Base-by-base conservation (phyloP, 768 basidiomycete genomes). In the Tricholoma terreum region DNA sequence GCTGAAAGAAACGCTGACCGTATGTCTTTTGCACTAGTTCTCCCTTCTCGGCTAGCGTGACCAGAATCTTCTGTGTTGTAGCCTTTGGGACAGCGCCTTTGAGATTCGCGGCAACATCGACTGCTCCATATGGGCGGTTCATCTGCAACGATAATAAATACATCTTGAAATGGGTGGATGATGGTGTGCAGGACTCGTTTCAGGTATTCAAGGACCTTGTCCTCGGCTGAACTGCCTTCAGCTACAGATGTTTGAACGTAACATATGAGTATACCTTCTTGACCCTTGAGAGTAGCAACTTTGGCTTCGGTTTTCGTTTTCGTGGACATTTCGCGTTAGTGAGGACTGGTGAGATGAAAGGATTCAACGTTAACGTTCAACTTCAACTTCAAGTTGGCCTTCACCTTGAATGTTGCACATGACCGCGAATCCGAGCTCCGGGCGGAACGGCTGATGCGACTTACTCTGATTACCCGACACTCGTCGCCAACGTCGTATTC, bases 51-150 rank as follows among this genome's bases (percentile, higher is more conserved):
- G 94, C 87, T 15, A 96, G 80, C 1, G 84, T 74, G 2, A 82
- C 73, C 12, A 96, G 78, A 46, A 95, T 89, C 74, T 96, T 97
- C 67, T 93, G 92, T 0, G 87, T 86, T 2, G 86, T 78, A 1
- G 91, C 74, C 68, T 97, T 97, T 6, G 91, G 85, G 4, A 96
- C 86, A 9, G 87, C 87, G 51, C 91, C 91, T 71, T 95, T 95
- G 30, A 97, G 75, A 72, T 97, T 97, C 9, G 93, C 91, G 14
- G 90, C 82, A 5, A 96, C 86, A 68, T 97, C 94, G 34, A 94
- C 93, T 58, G 92, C 92, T 7, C 93, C 93, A 65, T 87, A 95
- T 6, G 93, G 93, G n/a, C 93, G 82, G 71, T 96, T 96, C 84
- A 93, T 91, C 91, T 94, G 65, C 34, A 45, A 35, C 45, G 22